Percentiles rank a stretch among this genome's conserved stretches.
Evolutionary conservation across 164 flowering plant genomes (phyloP).

Genomic region (Stephania japonica): DNA sequence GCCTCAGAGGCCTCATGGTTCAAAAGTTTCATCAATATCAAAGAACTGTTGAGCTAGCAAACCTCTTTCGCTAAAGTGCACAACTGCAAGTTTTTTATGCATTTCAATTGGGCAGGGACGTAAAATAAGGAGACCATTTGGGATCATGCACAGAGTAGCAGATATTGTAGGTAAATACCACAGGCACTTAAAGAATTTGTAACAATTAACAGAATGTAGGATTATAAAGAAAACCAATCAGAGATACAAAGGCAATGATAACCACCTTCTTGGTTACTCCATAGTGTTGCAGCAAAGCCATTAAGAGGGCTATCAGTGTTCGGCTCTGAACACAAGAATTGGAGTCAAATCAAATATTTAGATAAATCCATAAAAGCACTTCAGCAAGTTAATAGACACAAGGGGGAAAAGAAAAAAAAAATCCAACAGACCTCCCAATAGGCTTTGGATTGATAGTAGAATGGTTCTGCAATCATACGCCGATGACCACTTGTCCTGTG

Average conservation of each 20-base stretch:
- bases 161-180: background rate
- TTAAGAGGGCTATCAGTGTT: constrained; percentile 70
- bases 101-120: background rate
- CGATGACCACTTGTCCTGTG: constrained; percentile 77
- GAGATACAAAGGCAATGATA: background rate
- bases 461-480: constrained; percentile 73
- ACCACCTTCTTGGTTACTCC: constrained; percentile 60
- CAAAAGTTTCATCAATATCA: background rate
- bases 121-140: background rate
- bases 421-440: constrained; percentile 52
- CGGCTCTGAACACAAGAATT: constrained; percentile 37
- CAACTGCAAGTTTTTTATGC: background rate
- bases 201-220: background rate
- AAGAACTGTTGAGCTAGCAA: background rate
- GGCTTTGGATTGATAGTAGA: constrained; percentile 69
- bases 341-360: constrained; percentile 1
- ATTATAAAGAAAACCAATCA: background rate
- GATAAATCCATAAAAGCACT: background rate
- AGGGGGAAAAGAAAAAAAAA: background rate
- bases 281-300: constrained; percentile 55
- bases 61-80: background rate
- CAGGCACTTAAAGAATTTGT: background rate
- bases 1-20: background rate
- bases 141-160: background rate
- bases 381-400: background rate